Base-by-base conservation (phyloP, 148 eudicot genomes). In the Arbutus unedo region DNA sequence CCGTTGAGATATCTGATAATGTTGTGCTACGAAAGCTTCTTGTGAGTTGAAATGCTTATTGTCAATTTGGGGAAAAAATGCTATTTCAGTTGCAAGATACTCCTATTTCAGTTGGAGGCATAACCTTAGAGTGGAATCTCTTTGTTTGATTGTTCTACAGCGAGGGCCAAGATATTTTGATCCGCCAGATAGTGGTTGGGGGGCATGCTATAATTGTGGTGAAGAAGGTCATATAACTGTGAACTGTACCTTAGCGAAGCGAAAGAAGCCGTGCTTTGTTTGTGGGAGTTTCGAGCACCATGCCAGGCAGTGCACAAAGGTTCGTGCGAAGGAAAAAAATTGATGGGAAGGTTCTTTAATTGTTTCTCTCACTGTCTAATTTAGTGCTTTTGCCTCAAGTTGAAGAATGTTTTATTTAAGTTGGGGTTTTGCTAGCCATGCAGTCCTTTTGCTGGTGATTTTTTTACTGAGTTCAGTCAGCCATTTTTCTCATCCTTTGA, bases 121-220 rank as follows among this genome's bases (percentile, higher is more conserved):
- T 87, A 70, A 83, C 86, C 87, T 89, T 86, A 86, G 89, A 84
- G 64, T 83, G 47, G 78, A 73, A 85, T 83, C 73, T 84, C 81
- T 90, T 77, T 88, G 90, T 74, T 85, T 83, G 79, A 78, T 87
- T 88, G 81, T 94, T 84, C 82, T 87, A 60, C 91, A 97, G 99
- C 97, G 99, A 54, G 96, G 97, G 73, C 98, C 98, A 56, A 91
- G 99, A 83, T 97, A 97, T 83, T 97, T 97, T 89, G 98, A 94
- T 86, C 97, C 94, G 81, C 95, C 95, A n/a, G 95, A 90, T 82
- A 93, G 86, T 83, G 90, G 94, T 84, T 94, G 97, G 97, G 97
- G 96, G 86, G 84, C 93, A 84, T 97, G 99, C 90, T 94, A 85
- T 83, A 94, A 97, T 82, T 97, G 99, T 90, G 99, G 99, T 81